phyloP scores from a whole-genome alignment of 441 rosid species.

The Rhodomyrtus psidioides region DNA sequence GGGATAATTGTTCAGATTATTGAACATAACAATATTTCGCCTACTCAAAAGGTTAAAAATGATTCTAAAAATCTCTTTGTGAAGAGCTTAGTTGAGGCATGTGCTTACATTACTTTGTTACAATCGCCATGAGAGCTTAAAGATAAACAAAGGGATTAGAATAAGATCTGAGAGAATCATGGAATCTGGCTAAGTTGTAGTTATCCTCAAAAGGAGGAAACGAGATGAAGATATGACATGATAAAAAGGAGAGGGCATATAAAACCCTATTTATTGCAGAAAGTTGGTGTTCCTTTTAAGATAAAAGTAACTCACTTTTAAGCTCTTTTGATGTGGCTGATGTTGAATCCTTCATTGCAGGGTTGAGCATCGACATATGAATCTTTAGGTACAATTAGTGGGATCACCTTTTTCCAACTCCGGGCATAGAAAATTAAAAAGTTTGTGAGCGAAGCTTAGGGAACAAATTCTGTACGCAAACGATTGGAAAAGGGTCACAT shows the following conservation, averaged over 20 bases:
- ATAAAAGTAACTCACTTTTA: constrained; percentile 43
- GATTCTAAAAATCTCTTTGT: background rate
- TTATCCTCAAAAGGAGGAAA: constrained; percentile 78
- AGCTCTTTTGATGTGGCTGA: constrained; percentile 29
- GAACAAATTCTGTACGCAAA: background rate
- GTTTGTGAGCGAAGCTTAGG: background rate
- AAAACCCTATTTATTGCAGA: constrained; percentile 42
- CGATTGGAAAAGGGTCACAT: background rate
- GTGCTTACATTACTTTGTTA: constrained; percentile 7
- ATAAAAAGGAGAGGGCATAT: constrained; percentile 7
- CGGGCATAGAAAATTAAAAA: background rate
- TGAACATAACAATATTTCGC: background rate
- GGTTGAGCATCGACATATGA: constrained; percentile 19
- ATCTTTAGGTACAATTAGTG: constrained; percentile 16
- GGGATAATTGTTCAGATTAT: background rate
- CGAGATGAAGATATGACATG: constrained; percentile 30
- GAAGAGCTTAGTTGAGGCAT: background rate
- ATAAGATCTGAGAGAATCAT: constrained; percentile 18
- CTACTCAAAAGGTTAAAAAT: background rate
- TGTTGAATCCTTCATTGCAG: constrained; percentile 11
- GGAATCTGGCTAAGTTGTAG: constrained; percentile 39
- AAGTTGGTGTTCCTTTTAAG: constrained; percentile 90
- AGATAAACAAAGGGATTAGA: constrained; percentile 15
- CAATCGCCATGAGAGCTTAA: constrained; percentile 19
- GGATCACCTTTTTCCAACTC: constrained; percentile 9